phyloP scores from a whole-genome alignment of 805 yeast genomes.

The Yarrowia sp. region DNA sequence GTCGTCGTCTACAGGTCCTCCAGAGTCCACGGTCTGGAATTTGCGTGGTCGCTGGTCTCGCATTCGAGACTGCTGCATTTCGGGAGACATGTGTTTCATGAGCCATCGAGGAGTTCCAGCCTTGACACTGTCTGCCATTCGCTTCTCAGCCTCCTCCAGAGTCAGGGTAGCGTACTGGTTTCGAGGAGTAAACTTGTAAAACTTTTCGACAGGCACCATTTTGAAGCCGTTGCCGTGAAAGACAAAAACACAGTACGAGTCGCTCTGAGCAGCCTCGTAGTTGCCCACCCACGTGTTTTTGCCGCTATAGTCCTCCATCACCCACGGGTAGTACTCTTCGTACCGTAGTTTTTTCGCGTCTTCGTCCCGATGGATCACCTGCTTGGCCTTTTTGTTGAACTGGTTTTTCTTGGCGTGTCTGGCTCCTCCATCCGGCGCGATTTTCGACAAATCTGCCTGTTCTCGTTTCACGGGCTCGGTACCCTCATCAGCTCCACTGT shows the following conservation, averaged over 20 bases:
- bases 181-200: conserved; percentile 88
- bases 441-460: conserved; percentile 46
- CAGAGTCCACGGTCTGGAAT: conserved; percentile 49
- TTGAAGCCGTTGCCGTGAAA: conserved; percentile 86
- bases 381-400: conserved; percentile 77
- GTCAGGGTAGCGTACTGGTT: conserved; percentile 91
- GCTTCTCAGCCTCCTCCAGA: conserved; percentile 92
- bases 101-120: conserved; percentile 86
- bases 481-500: conserved; percentile 29
- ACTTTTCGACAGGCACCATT: conserved; percentile 92
- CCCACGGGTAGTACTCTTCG: conserved; percentile 98
- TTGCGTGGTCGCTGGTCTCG: conserved; percentile 44
- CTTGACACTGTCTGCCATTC: conserved; percentile 66
- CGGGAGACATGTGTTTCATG: conserved; percentile 81
- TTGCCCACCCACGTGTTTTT: conserved; percentile 92
- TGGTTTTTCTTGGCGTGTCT: conserved; percentile 57
- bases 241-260: conserved; percentile 78
- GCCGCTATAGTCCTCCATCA: conserved; percentile 93
- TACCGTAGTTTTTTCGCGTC: conserved; percentile 78
- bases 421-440: conserved; percentile 92
- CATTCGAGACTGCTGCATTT: conserved; percentile 49
- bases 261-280: conserved; percentile 88
- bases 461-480: conserved; percentile 28
- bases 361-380: conserved; percentile 76
- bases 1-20: conserved; percentile 40